These are phyloP conservation scores for Tripterygium wilfordii DNA, from an alignment of 177 flowering plant species.

Conservation along the genomic window DNA sequence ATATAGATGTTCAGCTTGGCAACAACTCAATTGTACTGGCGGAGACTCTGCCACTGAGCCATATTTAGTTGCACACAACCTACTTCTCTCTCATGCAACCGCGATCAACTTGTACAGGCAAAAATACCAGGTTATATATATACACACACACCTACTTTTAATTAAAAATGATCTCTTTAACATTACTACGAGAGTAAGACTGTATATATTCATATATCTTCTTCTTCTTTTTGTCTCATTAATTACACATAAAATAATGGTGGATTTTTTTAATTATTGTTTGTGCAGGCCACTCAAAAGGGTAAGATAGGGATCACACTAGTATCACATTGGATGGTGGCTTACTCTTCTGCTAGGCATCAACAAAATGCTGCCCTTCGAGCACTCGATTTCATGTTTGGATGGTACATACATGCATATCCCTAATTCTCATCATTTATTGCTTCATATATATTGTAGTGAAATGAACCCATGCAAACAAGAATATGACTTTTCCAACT, in stretches of 20 bases:
- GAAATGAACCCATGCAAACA: too few species aligned
- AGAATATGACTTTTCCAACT: too few species aligned
- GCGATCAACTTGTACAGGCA: slow-evolving; percentile 41
- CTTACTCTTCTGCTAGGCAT: slow-evolving; percentile 2
- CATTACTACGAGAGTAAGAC: too few species aligned
- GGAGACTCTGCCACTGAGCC: slow-evolving; percentile 67
- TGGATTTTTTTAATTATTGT: too few species aligned
- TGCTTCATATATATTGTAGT: too few species aligned
- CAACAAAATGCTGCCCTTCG: slow-evolving; percentile 26
- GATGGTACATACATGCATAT: slow-evolving; percentile 30
- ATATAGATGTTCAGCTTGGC: slow-evolving; percentile 47
- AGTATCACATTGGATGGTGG: slow-evolving; percentile 22
- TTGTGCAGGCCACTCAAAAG: slow-evolving; percentile 37
- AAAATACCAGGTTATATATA: slow-evolving; percentile 50
- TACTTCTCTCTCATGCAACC: slow-evolving; percentile 62
- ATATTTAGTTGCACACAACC: slow-evolving; percentile 45
- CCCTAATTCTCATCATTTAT: too few species aligned
- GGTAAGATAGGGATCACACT: slow-evolving; percentile 33
- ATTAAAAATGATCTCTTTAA: too few species aligned
- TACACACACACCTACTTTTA: too few species aligned
- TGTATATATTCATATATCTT: too few species aligned
- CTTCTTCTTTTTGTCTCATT: too few species aligned
- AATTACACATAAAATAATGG: too few species aligned
- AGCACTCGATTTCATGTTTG: slow-evolving; percentile 38
- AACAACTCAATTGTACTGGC: slow-evolving; percentile 26